Evolutionary conservation across 768 basidiomycete species (phyloP), one percentile per base, ranked within the genome.

Genomic region (Termitomyces sp.): DNA sequence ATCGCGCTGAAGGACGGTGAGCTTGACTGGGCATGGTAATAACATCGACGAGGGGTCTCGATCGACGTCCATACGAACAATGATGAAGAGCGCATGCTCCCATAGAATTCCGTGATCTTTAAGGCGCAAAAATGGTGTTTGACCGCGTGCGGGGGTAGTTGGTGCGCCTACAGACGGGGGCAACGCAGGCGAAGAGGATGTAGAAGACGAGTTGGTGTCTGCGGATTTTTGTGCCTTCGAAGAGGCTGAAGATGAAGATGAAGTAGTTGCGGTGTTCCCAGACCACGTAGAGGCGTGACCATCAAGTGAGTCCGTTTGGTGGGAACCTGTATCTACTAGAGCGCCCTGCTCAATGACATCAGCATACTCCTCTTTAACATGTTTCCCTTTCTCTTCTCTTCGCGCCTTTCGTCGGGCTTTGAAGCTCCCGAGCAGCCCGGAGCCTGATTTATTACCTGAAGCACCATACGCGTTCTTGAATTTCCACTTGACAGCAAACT

Each of bases 401-500:
- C 60, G 66, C 2, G 47, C 64, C 54, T 67, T 71, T 9, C 66
- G 67, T 58, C 67, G 68, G 2, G 60, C 64, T 63, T 68, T 68
- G 39, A 70, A 64, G 23, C 68, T 61, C 10, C 64, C 66, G 44
- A 79, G 64, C 32, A 83, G 62, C 3, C 81, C 77, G 28, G 64
- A 69, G 27, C 73, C 76, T 40, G 63, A 61, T 64, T 77, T 73
- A 19, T 71, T 59, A 14, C 70, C 67, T 3, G 76, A 66, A 1
- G 67, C 58, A 9, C 61, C 60, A 37, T 74, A 70, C 2, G 75
- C 76, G 60, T 83, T 77, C 73, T 83, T 87, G 70, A 90, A 81
- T 68, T 82, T 85, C 88, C 89, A 90, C 21, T 77, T 74, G 5
- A 86, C 79, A 19, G 76, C 82, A 64, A 90, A 89, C 64, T 88